Evolutionary conservation across 163 green algal genomes (phyloP), one percentile per base, ranked within the genome.

Genomic region (Chlorella variabilis): DNA sequence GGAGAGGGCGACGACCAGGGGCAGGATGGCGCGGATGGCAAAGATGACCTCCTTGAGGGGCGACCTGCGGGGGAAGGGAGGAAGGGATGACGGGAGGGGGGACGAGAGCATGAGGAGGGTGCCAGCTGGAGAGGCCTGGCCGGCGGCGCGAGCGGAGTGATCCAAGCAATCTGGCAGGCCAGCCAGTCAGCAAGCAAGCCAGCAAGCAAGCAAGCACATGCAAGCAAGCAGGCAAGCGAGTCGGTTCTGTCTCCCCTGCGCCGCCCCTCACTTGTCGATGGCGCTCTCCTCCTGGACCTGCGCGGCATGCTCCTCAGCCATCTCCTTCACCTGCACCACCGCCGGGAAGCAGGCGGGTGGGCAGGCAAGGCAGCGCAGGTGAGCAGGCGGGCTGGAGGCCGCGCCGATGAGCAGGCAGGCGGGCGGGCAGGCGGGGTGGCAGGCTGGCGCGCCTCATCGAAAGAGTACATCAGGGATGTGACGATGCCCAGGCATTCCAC

Each of bases 401-500:
- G 45, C 45, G 11, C 45, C 11, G 11, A 54, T 54, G 45, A 54
- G 45, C 45, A 54, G 45, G 11, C 45, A 54, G 45, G 45, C n/a
- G n/a, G n/a, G n/a, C n/a, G n/a, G n/a, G n/a, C n/a, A n/a, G n/a
- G n/a, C n/a, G n/a, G n/a, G n/a, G n/a, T n/a, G n/a, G n/a, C 45
- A 66, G 75, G 36, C 33, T 42, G 17, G 21, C 42, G 49, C 6
- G 71, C 63, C 38, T 84, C 75, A 5, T 84, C 79, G 51, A 74
- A 45, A 34, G 63, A n/a, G 51, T 84, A 83, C 36, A 79, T 78
- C 15, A 79, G 18, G 18, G 73, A 69, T 20, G 80, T 86, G 23
- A 91, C 63, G 67, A 88, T 80, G 17, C 71, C 82, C 85, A 91
- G 88, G 2, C 90, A 17, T 77, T 87, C 49, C 5, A 91, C 87